Evolutionary conservation across 176 grass and related monocot species (phyloP), one percentile per base, ranked within the genome.

Genomic region (Tillandsia fasciculata): DNA sequence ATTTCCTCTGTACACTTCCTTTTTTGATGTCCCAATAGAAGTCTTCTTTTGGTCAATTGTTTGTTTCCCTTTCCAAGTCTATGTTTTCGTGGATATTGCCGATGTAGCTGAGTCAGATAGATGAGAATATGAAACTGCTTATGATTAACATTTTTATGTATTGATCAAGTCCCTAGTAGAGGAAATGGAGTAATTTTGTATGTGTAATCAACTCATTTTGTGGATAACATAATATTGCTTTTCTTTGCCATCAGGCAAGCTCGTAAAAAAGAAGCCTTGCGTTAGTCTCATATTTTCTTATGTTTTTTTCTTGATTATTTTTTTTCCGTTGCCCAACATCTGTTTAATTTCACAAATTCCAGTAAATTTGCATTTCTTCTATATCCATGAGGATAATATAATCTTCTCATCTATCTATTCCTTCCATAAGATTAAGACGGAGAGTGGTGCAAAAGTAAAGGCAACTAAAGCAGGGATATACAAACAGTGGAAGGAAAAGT

Each of bases 401-500:
- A 42, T 51, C 9, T 12, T 61, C 13, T 57, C 18, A 26, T 66
- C 70, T 50, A 29, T 74, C 17, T 59, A 57, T 63, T 63, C 33
- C 64, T 74, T 68, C 68, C 20, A 53, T 73, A 96, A 96, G 83
- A 82, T 96, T 70, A 92, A 96, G 76, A 90, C 84, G 13, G 89
- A 96, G 53, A 80, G 83, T 53, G 86, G 86, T 56, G 74, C 73
- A 15, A 92, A 85, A 83, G 23, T 83, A 27, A 92, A 83, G 79
- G 64, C 74, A 48, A 77, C 72, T 8, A 91, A 84, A 69, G 85
- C 87, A 85, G 89, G 89, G 70, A 83, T 92, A 8, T 92, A 97
- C 54, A 91, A 90, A 65, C 92, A 83, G 78, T 97, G 93, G 89
- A 85, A 92, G 69, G 84, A 97, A 85, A 89, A 9, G 15, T 81